Conservation (phyloP, 1,284 basidiomycete species). For the Sphaerobolus stellatus region DNA sequence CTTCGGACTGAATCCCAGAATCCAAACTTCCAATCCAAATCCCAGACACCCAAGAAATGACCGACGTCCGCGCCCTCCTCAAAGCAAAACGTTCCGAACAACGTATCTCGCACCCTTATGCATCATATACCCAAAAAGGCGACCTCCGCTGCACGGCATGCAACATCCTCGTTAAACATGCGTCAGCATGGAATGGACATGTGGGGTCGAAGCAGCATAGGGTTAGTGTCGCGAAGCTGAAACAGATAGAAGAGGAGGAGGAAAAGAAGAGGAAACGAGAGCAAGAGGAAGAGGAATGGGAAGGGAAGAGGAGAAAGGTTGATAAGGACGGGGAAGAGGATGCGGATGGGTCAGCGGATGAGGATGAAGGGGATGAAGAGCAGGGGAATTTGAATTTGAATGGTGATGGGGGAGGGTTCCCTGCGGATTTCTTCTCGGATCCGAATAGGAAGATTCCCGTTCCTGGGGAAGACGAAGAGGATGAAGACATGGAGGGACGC, state of each 20-base stretch:
- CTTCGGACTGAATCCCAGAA: too few species aligned
- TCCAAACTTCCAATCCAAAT: too few species aligned
- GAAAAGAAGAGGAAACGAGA: conserved; percentile 30
- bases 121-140: conserved; percentile 60
- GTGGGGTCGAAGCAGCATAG: conserved; percentile 77
- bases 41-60: too few species aligned
- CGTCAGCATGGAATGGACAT: conserved; percentile 82
- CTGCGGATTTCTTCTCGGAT: conserved; percentile 78
- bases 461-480: conserved; percentile 45
- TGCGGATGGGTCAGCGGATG: conserved; percentile 15
- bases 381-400: conserved; percentile 13
- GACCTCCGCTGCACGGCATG: conserved; percentile 72
- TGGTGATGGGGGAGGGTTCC: conserved; percentile 42
- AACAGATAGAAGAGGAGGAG: conserved; percentile 35
- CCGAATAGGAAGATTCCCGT: conserved; percentile 52
- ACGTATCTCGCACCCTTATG: conserved; percentile 69
- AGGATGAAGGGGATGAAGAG: conserved; percentile 32
- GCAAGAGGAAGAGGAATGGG: conserved; percentile 26
- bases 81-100: conserved; percentile 65
- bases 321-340: conserved; percentile 13
- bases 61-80: conserved; percentile 71
- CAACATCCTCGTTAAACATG: conserved; percentile 59
- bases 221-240: conserved; percentile 50
- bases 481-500: conserved; percentile 34
- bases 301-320: conserved; percentile 30